Evolutionary conservation across 2,329 filamentous ascomycete genomes (phyloP), one percentile per base, ranked within the genome.

Genomic region (Fusarium sublunatum): DNA sequence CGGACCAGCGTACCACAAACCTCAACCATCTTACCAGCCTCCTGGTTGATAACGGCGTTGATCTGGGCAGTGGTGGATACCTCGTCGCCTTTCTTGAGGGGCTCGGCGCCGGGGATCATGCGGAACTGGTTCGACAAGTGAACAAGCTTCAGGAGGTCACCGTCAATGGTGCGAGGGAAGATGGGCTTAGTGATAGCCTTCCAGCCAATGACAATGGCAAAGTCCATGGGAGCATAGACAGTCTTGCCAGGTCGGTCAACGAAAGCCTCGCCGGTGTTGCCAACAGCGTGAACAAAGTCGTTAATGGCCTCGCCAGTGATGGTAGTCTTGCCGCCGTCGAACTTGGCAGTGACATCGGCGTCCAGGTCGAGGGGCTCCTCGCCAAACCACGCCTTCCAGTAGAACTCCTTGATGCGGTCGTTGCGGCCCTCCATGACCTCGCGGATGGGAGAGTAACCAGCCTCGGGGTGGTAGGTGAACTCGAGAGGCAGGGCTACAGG

Each of bases 101-200:
- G 94, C 75, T 97, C 89, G 2, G 94, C 95, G 53, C 96, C 95
- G 28, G 95, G 93, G 67, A 98, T 86, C 95, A 99, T 99, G 72
- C 95, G 91, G 89, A 98, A 99, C 62, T 91, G 90, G 77, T 99
- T 99, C 44, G 95, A 98, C 61, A 99, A 81, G 79, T 99, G 95
- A 11, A 99, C 94, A 50, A 99, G 88, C 81, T 96, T 97, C 61
- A 99, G 85, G 50, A 99, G 83, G 74, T 99, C 95, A 66, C 96
- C 95, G 70, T 99, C 95, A 71, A 99, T 98, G 61, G 88, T 92
- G 69, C 93, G 89, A 65, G 95, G 95, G 85, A 99, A 99, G 77
- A 99, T 99, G 12, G 95, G 95, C 85, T 98, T 98, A 10, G 93
- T 99, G 73, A 99, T 99, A 39, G 95, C 95, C 81, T 99, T 98